Evolutionary conservation across 1,139 yeast species (phyloP).

Genomic region (Pichia sp.): DNA sequence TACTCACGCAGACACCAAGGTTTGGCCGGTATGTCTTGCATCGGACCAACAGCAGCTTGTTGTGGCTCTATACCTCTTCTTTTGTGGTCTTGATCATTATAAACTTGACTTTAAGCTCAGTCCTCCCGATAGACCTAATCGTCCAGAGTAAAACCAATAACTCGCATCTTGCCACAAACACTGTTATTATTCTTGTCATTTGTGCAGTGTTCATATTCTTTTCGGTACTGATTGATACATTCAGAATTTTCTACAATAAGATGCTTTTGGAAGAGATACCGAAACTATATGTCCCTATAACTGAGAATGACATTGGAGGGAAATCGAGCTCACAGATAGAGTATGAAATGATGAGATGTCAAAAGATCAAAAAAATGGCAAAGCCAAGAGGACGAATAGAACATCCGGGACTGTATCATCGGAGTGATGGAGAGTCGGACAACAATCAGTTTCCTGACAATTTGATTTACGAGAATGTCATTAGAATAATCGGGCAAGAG

Average conservation of each 20-base stretch:
- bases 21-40: too few relatives aligned
- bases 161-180: constrained; percentile 37
- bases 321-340: constrained; percentile 37
- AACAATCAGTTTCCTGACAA: constrained; percentile 40
- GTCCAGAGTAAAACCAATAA: constrained; percentile 39
- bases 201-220: constrained; percentile 51
- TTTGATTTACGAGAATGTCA: constrained; percentile 57
- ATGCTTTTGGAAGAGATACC: constrained; percentile 71
- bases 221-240: constrained; percentile 36
- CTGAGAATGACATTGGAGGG: constrained; percentile 55
- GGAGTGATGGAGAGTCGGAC: constrained; percentile 30
- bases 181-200: constrained; percentile 60
- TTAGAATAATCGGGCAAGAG: constrained; percentile 49
- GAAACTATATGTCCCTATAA: constrained; percentile 58
- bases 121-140: constrained; percentile 47
- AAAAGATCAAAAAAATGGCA: constrained; percentile 41
- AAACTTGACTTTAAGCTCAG: constrained; percentile 35
- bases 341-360: constrained; percentile 39
- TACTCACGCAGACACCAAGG: too few relatives aligned
- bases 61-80: constrained; percentile 47
- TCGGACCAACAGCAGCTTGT: too few relatives aligned
- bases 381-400: constrained; percentile 44
- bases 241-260: constrained; percentile 52
- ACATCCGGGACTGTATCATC: constrained; percentile 60
- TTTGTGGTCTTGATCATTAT: constrained; percentile 34